phyloP scores from a whole-genome alignment of 805 yeast species.

The Barnettozyma pratensis region DNA sequence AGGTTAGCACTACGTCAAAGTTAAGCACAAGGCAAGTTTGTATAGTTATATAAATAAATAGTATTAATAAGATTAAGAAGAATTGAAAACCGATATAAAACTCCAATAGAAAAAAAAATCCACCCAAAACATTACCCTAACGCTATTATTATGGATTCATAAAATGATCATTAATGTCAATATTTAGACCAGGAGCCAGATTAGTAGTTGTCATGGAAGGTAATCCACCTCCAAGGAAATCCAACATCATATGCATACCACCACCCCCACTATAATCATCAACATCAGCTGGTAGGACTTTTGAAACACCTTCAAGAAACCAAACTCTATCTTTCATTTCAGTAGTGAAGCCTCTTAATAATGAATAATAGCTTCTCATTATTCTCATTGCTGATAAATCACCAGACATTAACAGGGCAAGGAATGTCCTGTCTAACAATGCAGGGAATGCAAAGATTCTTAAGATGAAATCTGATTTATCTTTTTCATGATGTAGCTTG shows the following conservation, averaged over 20 bases:
- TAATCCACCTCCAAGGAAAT: constrained; percentile 68
- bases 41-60: background rate
- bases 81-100: background rate
- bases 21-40: no score
- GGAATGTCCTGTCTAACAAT: constrained; percentile 71
- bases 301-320: constrained; percentile 89
- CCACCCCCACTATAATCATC: constrained; percentile 90
- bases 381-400: constrained; percentile 87
- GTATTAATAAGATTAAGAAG: background rate
- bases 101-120: background rate
- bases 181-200: constrained; percentile 25
- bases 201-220: constrained; percentile 43
- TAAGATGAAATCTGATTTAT: constrained; percentile 79
- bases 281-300: constrained; percentile 85
- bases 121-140: no score
- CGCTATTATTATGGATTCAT: constrained; percentile 18
- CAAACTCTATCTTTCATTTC: constrained; percentile 88
- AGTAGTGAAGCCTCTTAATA: constrained; percentile 73
- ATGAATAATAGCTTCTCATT: constrained; percentile 81
- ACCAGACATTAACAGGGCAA: constrained; percentile 74
- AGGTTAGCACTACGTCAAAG: no score
- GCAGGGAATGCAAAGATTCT: constrained; percentile 94
- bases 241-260: constrained; percentile 89
- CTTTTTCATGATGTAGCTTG: constrained; percentile 73
- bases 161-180: constrained; percentile 25